Evolutionary conservation across 768 basidiomycete genomes (phyloP), one percentile per base, ranked within the genome.

Genomic region (Lentinula sp.): DNA sequence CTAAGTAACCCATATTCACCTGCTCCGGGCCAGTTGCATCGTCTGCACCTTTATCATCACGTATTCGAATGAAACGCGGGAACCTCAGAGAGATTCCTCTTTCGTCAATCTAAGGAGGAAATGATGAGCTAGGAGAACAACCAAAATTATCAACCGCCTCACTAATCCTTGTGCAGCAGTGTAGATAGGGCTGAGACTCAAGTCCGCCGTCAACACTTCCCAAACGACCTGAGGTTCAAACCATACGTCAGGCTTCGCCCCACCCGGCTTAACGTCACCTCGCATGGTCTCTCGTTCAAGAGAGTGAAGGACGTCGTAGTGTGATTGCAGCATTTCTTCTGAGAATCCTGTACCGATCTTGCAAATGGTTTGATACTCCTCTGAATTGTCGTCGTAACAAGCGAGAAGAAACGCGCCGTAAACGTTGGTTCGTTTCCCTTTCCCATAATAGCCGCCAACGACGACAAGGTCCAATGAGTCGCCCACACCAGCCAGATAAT

Each of bases 271-370:
- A 65, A 97, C 81, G 71, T 98, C 93, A 0, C 90, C 88, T 53
- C 92, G 82, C 57, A 83, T 80, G 60, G 86, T 87, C 18, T 76
- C 76, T 49, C 79, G 74, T 76, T 91, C 93, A 41, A 95, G 80
- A 13, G 93, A 87, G 64, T 90, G 87, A 32, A 99, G 81, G 3
- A 82, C 77, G n/a, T 90, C 84, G 73, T 88, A 90, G 68, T 96
- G 92, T 15, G 81, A 74, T 68, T 90, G 86, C 37, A 99, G 73
- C 61, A 83, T 81, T 70, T 98, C 97, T 67, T 99, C 97, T 60
- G 90, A 91, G 76, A 99, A 98, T 1, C 97, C 97, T 0, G 97
- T 99, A 8, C 97, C 97, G 66, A 99, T 97, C 73, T 99, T 99
- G 82, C 97, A 98, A 57, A 98, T 94, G 4, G 95, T 95, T 69